Evolutionary conservation across 2,329 filamentous ascomycete species (phyloP).

Genomic region (Xylogone sp.): DNA sequence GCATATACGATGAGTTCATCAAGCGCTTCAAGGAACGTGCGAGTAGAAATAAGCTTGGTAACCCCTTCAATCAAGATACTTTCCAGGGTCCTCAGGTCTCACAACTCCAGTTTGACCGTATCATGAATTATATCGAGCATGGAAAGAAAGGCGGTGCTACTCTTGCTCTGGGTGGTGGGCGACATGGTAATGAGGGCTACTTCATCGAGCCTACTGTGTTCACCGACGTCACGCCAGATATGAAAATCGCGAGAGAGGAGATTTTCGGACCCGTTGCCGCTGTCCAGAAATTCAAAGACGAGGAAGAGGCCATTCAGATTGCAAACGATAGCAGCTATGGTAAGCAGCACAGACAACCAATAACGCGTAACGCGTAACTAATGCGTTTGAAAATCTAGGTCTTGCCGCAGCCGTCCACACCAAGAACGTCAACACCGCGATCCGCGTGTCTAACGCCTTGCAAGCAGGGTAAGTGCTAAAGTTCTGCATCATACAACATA

Average conservation of each 20-base stretch:
- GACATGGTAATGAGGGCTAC: slow-evolving; percentile 58
- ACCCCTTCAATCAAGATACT: slow-evolving; percentile 54
- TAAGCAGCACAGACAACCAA: background rate
- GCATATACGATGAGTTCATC: slow-evolving; percentile 58
- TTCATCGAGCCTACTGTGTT: slow-evolving; percentile 70
- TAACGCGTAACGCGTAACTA: too few relatives aligned
- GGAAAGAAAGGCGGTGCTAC: slow-evolving; percentile 53
- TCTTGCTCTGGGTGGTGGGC: slow-evolving; percentile 58
- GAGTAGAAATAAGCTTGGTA: slow-evolving; percentile 54
- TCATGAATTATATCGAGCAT: slow-evolving; percentile 59
- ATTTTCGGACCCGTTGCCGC: slow-evolving; percentile 67
- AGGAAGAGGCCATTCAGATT: slow-evolving; percentile 58
- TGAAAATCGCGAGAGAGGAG: slow-evolving; percentile 68
- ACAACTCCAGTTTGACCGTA: slow-evolving; percentile 61
- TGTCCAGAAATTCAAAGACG: slow-evolving; percentile 63
- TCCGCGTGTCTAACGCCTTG: slow-evolving; percentile 53
- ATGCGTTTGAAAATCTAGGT: too few relatives aligned
- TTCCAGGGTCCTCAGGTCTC: slow-evolving; percentile 56
- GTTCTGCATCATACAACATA: slow-evolving; percentile 7
- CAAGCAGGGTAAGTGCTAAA: background rate
- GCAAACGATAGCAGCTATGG: slow-evolving; percentile 57
- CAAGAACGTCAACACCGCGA: slow-evolving; percentile 59
- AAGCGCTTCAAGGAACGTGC: slow-evolving; percentile 58
- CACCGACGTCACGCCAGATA: slow-evolving; percentile 54
- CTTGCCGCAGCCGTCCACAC: slow-evolving; percentile 64